Percentiles rank a stretch among this genome's conserved stretches.
phyloP scores from a whole-genome alignment of 164 flowering plant genomes.

The Cinnamomum chago region DNA sequence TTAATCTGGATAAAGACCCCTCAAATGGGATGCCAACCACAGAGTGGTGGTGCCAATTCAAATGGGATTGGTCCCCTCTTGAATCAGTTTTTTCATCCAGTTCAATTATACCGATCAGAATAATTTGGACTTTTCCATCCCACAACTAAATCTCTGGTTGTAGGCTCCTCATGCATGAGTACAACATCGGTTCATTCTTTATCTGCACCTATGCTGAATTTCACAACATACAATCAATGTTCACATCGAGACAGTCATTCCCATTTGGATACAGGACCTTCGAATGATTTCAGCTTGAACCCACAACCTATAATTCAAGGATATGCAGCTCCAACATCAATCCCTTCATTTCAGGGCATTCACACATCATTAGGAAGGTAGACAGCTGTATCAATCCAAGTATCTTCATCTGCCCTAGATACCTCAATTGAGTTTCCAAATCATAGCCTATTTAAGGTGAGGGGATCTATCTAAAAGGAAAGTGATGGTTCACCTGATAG shows the following conservation, averaged over 20 bases:
- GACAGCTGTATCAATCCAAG: conserved; percentile 25
- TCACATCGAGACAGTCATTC: conserved; percentile 32
- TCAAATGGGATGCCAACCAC: too few species aligned
- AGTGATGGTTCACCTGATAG: too few species aligned
- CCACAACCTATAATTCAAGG: conserved; percentile 22
- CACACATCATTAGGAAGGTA: conserved; percentile 23
- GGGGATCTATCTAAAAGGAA: conserved; percentile 23
- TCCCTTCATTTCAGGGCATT: conserved; percentile 25
- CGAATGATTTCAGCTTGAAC: conserved; percentile 31
- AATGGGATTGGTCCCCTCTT: too few species aligned
- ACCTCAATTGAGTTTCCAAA: conserved; percentile 21
- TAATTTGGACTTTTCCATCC: too few species aligned
- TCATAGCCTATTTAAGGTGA: conserved; percentile 21
- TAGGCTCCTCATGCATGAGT: too few species aligned
- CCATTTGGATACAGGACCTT: conserved; percentile 30
- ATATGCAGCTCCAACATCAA: conserved; percentile 23
- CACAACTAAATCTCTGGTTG: too few species aligned
- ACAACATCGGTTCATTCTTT: too few species aligned
- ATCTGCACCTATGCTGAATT: too few species aligned
- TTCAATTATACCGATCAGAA: too few species aligned
- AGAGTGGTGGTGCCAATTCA: too few species aligned
- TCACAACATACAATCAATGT: conserved; percentile 46
- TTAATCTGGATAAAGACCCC: too few species aligned
- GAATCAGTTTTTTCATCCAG: too few species aligned
- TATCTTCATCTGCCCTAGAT: conserved; percentile 30